phyloP scores from a whole-genome alignment of 768 basidiomycete genomes.

The Rhodosporidiobolus odoratus region DNA sequence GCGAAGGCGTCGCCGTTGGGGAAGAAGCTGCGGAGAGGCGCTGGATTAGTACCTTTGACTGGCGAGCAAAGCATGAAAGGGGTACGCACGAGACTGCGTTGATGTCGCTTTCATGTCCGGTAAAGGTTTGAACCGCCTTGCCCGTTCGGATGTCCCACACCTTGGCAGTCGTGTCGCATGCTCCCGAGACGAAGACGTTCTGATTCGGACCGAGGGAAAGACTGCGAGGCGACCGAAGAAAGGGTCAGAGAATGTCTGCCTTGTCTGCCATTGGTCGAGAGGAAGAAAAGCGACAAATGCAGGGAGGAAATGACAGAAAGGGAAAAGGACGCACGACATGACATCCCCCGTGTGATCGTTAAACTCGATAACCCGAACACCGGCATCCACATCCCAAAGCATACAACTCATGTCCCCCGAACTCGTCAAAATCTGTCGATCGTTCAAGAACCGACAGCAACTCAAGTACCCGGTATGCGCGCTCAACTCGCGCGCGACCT shows the following conservation, averaged over 20 bases:
- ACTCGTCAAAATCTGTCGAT: constrained; percentile 94
- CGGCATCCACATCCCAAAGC: constrained; percentile 99
- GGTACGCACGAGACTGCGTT: constrained; percentile 89
- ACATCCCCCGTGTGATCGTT: constrained; percentile 99
- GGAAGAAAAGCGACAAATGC: neutral
- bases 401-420: constrained; percentile 99
- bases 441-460: constrained; percentile 97
- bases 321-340: constrained; percentile 70
- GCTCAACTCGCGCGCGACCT: constrained; percentile 88
- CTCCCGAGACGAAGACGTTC: constrained; percentile 96
- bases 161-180: constrained; percentile 97
- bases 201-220: constrained; percentile 89
- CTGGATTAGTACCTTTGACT: neutral
- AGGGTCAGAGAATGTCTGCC: constrained; percentile 8
- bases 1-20: constrained; percentile 99
- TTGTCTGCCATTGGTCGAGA: neutral
- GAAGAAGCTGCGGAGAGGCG: constrained; percentile 61
- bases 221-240: constrained; percentile 50
- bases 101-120: constrained; percentile 97
- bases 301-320: constrained; percentile 3
- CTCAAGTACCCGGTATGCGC: constrained; percentile 97
- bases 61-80: neutral
- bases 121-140: constrained; percentile 96
- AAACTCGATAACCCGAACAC: constrained; percentile 95
- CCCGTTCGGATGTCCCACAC: constrained; percentile 98